These are phyloP conservation scores for Exophiala sideris DNA, from an alignment of 2,329 filamentous ascomycete genomes.

Conservation along the genomic window DNA sequence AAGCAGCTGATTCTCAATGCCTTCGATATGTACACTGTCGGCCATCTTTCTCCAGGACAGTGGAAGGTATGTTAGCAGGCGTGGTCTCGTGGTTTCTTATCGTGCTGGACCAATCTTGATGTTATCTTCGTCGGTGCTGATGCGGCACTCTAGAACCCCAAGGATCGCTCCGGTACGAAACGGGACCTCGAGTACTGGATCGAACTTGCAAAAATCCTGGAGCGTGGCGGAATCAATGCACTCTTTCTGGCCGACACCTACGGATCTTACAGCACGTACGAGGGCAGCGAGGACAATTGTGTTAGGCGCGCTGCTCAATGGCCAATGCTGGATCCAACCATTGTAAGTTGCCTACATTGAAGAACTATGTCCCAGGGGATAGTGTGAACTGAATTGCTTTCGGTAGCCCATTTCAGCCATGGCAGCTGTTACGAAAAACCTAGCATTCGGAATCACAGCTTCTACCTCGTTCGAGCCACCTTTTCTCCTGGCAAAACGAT, in stretches of 20 bases:
- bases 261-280: conserved; percentile 34
- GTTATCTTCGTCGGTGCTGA: background rate
- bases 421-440: conserved; percentile 63
- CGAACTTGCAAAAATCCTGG: conserved; percentile 53
- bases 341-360: conserved; percentile 44
- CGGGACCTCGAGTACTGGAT: conserved; percentile 54
- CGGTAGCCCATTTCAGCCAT: conserved; percentile 60
- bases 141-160: conserved; percentile 49
- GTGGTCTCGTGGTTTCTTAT: background rate
- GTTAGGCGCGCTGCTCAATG: conserved; percentile 62
- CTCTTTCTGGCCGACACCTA: conserved; percentile 62
- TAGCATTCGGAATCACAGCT: conserved; percentile 61
- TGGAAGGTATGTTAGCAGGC: conserved; percentile 53
- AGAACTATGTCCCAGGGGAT: background rate
- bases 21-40: conserved; percentile 64
- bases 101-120: conserved; percentile 2
- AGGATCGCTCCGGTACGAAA: conserved; percentile 60
- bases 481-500: conserved; percentile 60
- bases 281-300: conserved; percentile 57
- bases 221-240: conserved; percentile 57
- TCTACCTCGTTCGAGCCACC: conserved; percentile 63
- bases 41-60: conserved; percentile 63
- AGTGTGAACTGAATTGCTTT: background rate
- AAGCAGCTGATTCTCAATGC: conserved; percentile 62
- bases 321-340: conserved; percentile 63